Percentiles rank a stretch among this genome's conserved stretches.
Evolutionary conservation across 345 rosid genomes (phyloP).

Genomic region (Anastatica hierochuntica): DNA sequence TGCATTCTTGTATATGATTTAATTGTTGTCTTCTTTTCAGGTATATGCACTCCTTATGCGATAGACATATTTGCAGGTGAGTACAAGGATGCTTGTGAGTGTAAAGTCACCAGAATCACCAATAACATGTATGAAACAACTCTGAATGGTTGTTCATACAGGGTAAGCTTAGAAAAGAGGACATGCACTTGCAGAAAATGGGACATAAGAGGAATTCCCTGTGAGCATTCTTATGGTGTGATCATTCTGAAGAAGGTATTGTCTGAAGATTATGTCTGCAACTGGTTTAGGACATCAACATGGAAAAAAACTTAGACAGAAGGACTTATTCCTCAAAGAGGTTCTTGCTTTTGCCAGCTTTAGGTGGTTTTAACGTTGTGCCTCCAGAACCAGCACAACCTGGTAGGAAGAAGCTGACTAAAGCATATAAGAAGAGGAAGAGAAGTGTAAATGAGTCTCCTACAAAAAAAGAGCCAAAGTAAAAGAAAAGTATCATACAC

Average conservation of each 20-base stretch:
- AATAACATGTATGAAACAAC: too few species aligned
- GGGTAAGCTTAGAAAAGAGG: background rate
- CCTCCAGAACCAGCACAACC: background rate
- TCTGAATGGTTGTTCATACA: too few species aligned
- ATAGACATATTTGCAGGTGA: too few species aligned
- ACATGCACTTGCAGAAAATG: background rate
- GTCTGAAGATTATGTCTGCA: background rate
- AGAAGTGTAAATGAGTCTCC: background rate
- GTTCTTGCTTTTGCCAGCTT: background rate
- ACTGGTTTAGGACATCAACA: background rate
- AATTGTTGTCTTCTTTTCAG: too few species aligned
- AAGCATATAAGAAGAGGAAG: background rate
- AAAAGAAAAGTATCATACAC: background rate
- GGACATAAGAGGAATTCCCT: background rate
- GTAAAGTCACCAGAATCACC: too few species aligned
- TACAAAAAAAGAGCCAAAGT: background rate
- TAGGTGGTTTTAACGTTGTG: background rate
- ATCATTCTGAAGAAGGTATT: background rate
- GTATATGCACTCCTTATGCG: too few species aligned
- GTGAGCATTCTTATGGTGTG: background rate
- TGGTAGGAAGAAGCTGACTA: background rate
- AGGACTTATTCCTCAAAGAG: background rate
- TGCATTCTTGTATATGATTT: too few species aligned
- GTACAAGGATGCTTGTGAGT: too few species aligned
- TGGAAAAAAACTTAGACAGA: background rate